Evolutionary conservation across 2,329 filamentous ascomycete genomes (phyloP).

Genomic region (Salinomyces thailandicus): DNA sequence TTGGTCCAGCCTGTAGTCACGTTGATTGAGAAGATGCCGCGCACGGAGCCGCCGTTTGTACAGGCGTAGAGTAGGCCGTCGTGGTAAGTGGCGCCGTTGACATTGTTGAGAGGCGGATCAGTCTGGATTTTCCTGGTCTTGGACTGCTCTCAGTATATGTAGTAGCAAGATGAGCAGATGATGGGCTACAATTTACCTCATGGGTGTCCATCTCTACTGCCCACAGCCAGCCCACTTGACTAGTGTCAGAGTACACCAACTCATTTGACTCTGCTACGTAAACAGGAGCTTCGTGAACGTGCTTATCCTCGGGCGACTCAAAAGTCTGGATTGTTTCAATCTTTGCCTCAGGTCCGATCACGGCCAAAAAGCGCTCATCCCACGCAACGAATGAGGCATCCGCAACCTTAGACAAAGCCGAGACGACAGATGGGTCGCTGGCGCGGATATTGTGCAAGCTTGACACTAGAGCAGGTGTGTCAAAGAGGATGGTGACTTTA

Average conservation of each 20-base stretch:
- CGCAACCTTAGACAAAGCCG: constrained; percentile 10
- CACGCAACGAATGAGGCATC: constrained; percentile 17
- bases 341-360: constrained; percentile 18
- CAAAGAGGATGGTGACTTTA: no score
- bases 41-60: constrained; percentile 15
- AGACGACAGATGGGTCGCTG: constrained; percentile 8
- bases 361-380: constrained; percentile 17
- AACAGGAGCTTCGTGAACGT: constrained; percentile 21
- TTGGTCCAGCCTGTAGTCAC: constrained; percentile 11
- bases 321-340: constrained; percentile 16
- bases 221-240: constrained; percentile 13
- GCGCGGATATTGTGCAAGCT: constrained; percentile 11
- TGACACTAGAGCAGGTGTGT: constrained; percentile 7
- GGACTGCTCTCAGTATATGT: neutral
- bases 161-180: neutral
- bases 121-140: constrained; percentile 13
- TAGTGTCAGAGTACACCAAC: constrained; percentile 19
- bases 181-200: constrained; percentile 7
- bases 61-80: constrained; percentile 15
- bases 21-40: constrained; percentile 13
- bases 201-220: constrained; percentile 16
- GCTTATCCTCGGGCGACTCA: constrained; percentile 5
- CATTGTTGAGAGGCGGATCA: constrained; percentile 12
- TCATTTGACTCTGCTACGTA: constrained; percentile 18
- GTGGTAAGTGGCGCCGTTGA: constrained; percentile 20